Evolutionary conservation across 768 basidiomycete species (phyloP).

Genomic region (Exidia glandulosa): DNA sequence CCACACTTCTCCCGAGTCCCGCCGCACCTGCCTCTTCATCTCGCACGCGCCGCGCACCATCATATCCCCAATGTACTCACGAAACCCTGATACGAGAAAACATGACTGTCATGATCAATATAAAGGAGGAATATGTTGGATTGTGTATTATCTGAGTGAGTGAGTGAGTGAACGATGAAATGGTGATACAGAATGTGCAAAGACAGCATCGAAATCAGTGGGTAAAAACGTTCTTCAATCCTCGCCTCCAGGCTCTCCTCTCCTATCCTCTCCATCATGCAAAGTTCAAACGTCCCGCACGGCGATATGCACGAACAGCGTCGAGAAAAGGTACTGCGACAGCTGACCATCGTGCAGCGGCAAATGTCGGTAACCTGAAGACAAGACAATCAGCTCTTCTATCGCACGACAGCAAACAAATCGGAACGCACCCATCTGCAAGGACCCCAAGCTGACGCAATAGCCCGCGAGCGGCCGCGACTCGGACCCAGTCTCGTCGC

Average conservation of each 20-base stretch:
- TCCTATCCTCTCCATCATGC: not conserved
- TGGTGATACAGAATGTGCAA: too few relatives aligned
- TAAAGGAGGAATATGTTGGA: too few relatives aligned
- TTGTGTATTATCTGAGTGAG: too few relatives aligned
- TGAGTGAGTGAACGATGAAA: too few relatives aligned
- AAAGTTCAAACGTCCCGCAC: conserved; percentile 25
- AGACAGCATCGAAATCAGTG: too few relatives aligned
- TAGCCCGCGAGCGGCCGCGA: conserved; percentile 63
- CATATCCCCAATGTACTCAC: too few relatives aligned
- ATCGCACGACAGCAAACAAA: not conserved
- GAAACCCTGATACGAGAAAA: too few relatives aligned
- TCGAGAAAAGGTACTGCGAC: conserved; percentile 84
- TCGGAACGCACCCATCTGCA: conserved; percentile 49
- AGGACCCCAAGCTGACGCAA: conserved; percentile 57
- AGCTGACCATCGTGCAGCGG: conserved; percentile 83
- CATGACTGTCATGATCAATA: too few relatives aligned
- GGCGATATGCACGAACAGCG: conserved; percentile 70
- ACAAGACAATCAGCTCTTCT: not conserved
- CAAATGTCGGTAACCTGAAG: conserved; percentile 77
- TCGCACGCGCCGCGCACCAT: too few relatives aligned
- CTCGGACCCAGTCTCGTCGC: conserved; percentile 44
- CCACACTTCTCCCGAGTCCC: too few relatives aligned
- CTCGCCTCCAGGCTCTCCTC: not conserved
- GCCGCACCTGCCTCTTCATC: too few relatives aligned
- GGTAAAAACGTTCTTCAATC: not conserved